Percentiles rank a stretch among this genome's conserved stretches.
These are phyloP conservation scores for Daucus carota DNA, from an alignment of 129 eudicot species.

Conservation along the genomic window DH1_v3.0 NC_030382.2:38049001-38049500, in stretches of 20 bases:
- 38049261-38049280: slow-evolving; percentile 71
- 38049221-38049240: slow-evolving; percentile 83
- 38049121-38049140: not conserved
- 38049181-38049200: slow-evolving; percentile 99
- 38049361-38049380: too few species aligned
- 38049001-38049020: not conserved
- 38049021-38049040: not conserved
- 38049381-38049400: too few species aligned
- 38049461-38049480: too few species aligned
- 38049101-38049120: not conserved
- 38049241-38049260: slow-evolving; percentile 72
- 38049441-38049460: too few species aligned
- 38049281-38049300: too few species aligned
- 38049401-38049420: too few species aligned
- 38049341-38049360: too few species aligned
- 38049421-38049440: too few species aligned
- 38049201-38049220: slow-evolving; percentile 84
- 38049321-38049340: too few species aligned
- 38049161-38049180: slow-evolving; percentile 91
- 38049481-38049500: too few species aligned
- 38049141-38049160: slow-evolving; percentile 29
- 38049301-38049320: too few species aligned
- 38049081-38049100: not conserved
- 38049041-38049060: not conserved
- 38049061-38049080: not conserved